Conservation (phyloP, 2,329 filamentous ascomycete species). For the Paecilomyces variotii region DNA sequence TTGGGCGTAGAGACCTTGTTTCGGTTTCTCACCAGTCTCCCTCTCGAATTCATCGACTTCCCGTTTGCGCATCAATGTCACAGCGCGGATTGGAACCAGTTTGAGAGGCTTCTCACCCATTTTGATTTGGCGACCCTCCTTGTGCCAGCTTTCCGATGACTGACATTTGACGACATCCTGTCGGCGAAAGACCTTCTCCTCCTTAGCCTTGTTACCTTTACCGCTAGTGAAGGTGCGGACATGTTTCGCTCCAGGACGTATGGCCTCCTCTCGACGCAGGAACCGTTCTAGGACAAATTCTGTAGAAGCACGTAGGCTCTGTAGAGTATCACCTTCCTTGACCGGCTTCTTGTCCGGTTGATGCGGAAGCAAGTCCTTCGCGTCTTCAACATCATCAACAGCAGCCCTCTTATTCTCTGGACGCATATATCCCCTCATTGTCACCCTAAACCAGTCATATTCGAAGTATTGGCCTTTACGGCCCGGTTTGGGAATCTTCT, state of each 20-base stretch:
- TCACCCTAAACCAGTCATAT: constrained; percentile 80
- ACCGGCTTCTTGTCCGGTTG: constrained; percentile 65
- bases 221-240: constrained; percentile 67
- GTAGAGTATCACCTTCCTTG: constrained; percentile 71
- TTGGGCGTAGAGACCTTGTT: constrained; percentile 75
- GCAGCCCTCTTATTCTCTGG: constrained; percentile 51
- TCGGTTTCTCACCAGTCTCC: constrained; percentile 69
- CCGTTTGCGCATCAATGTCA: constrained; percentile 76
- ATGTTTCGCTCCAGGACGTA: constrained; percentile 59
- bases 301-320: constrained; percentile 78
- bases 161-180: constrained; percentile 78
- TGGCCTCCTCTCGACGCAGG: constrained; percentile 82
- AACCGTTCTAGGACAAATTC: constrained; percentile 83
- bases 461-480: constrained; percentile 68
- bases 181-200: constrained; percentile 73
- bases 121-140: constrained; percentile 75
- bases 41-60: constrained; percentile 82
- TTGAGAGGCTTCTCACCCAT: constrained; percentile 70
- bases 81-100: constrained; percentile 79
- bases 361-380: constrained; percentile 64
- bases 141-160: constrained; percentile 94
- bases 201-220: constrained; percentile 64
- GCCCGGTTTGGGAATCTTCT: constrained; percentile 75
- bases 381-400: constrained; percentile 71
- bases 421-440: constrained; percentile 65